Conservation (phyloP, 2,329 filamentous ascomycete genomes). For the Penicillium sp. region DNA sequence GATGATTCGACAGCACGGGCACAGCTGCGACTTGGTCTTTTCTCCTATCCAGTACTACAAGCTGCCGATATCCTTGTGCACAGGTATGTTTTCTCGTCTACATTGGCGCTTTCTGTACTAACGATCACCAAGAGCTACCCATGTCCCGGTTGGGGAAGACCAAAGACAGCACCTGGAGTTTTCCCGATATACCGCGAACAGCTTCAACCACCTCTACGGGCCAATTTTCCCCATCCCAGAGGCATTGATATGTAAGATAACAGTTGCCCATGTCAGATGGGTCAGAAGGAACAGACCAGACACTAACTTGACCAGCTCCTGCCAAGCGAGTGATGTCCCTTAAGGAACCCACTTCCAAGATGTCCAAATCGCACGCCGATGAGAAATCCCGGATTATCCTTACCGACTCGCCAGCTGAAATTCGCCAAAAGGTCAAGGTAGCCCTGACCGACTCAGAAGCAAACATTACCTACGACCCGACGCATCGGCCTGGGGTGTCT, state of each 20-base stretch:
- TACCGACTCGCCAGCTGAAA: conserved; percentile 65
- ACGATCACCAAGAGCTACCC: conserved; percentile 66
- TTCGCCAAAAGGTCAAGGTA: conserved; percentile 66
- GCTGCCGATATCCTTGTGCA: conserved; percentile 92
- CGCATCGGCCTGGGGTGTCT: conserved; percentile 72
- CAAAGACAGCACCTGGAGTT: conserved; percentile 94
- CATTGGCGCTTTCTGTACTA: conserved; percentile 11
- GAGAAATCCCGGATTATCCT: conserved; percentile 77
- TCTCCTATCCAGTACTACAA: conserved; percentile 94
- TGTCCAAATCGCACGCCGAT: conserved; percentile 85
- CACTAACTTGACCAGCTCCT: conserved; percentile 55
- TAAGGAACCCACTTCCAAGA: conserved; percentile 73
- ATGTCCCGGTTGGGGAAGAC: conserved; percentile 96
- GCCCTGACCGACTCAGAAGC: conserved; percentile 74
- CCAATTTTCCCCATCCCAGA: conserved; percentile 64
- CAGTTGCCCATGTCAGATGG: not conserved
- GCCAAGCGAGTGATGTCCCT: conserved; percentile 89
- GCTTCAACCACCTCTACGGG: conserved; percentile 78
- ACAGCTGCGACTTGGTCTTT: conserved; percentile 79
- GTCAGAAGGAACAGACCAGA: not conserved
- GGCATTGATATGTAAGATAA: conserved; percentile 67
- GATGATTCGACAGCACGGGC: conserved; percentile 58
- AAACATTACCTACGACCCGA: conserved; percentile 71
- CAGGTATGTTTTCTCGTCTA: conserved; percentile 48
- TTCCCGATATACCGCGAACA: conserved; percentile 76